Base-by-base conservation (phyloP, 2,329 filamentous ascomycete genomes). In the Xylariales sp. region DNA sequence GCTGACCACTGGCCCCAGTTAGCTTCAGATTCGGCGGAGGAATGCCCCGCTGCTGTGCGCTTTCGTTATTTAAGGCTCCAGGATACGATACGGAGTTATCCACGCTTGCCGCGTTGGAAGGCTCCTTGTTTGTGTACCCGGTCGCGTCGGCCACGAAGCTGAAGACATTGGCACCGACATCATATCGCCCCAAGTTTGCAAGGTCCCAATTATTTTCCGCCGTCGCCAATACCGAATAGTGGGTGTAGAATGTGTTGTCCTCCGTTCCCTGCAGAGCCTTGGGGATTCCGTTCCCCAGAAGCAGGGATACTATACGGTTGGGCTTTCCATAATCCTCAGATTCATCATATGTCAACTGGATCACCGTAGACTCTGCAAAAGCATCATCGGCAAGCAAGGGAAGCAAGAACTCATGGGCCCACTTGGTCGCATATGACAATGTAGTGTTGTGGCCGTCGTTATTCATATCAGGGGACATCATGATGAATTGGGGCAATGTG, bases 331-430 rank as follows among this genome's bases (percentile, higher is more conserved):
- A 89, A 17, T 75, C 78, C 46, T 82, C 76, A 53, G 80, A 84
- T 63, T 93, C 87, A 48, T 93, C 87, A 54, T 88, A 93, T 13
- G 80, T 90, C 40, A 93, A 61, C 13, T 91, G 69, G 7, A 93
- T 72, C 3, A 93, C 71, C 0, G 85, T 90, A 52, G 82, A 77
- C 38, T 85, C 69, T 73, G 81, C 81, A 60, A 91, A 90, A 49
- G 81, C 74, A 15, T 67, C 62, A 60, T 91, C 74, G 20, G 70
- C 58, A 5, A 91, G 66, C 13, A 93, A 74, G 0, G 85, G 84
- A 37, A 76, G 70, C 6, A 93, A 61, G 63, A 88, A 90, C 35
- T 59, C 65, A 32, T 74, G 73, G 13, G 78, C 74, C 83, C 84
- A 93, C 14, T 65, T 54, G 6, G 83, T 85, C 4, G 85, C 85